Evolutionary conservation across 208 protist species (phyloP).

Genomic region (Leishmania martiniquensis): DNA sequence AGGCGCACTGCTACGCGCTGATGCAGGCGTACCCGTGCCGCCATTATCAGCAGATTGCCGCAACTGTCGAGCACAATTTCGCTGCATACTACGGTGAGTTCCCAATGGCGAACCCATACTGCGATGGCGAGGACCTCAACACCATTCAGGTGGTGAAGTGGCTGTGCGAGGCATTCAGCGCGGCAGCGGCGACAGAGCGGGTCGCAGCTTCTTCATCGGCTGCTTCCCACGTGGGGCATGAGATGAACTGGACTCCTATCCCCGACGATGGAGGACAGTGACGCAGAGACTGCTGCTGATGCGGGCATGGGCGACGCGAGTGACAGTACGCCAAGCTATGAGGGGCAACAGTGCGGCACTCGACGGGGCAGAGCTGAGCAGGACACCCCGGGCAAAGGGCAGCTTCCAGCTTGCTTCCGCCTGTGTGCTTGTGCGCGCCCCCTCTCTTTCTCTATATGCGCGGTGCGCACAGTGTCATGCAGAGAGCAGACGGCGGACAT

Average conservation of each 20-base stretch:
- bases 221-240: neutral
- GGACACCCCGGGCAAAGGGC: neutral
- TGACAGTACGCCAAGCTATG: neutral
- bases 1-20: conserved; percentile 66
- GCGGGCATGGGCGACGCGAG: neutral
- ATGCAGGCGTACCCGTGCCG: conserved; percentile 44
- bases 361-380: neutral
- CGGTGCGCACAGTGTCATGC: neutral
- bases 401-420: neutral
- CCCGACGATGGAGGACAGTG: neutral
- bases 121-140: conserved; percentile 86
- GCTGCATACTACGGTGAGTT: conserved; percentile 71
- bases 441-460: neutral
- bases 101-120: conserved; percentile 86
- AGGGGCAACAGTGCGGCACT: neutral
- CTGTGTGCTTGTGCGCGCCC: neutral
- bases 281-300: conserved; percentile 1
- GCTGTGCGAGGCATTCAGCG: conserved; percentile 45
- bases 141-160: conserved; percentile 62
- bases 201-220: neutral
- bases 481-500: neutral
- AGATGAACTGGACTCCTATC: neutral
- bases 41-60: conserved; percentile 42
- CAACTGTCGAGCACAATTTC: conserved; percentile 65
- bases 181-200: conserved; percentile 5